Evolutionary conservation across 2,329 filamentous ascomycete genomes (phyloP).

Genomic region (Didymella pinodella): DNA sequence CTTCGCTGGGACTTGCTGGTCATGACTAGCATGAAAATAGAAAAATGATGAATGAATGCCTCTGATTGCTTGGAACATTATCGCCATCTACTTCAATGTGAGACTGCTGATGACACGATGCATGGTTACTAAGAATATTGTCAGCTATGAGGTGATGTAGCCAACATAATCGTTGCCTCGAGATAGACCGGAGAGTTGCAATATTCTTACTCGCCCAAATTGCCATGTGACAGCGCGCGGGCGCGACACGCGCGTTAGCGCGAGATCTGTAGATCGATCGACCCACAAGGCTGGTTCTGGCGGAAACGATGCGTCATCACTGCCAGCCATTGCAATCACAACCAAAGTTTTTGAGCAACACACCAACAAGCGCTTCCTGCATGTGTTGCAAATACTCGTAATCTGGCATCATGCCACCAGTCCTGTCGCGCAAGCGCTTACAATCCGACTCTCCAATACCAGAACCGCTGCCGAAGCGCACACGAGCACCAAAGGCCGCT

Average conservation of each 20-base stretch:
- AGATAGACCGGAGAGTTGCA: not conserved
- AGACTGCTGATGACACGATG: not conserved
- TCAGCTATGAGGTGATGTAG: not conserved
- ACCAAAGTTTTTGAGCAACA: slow-evolving; percentile 2
- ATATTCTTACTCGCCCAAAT: not conserved
- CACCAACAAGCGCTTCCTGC: not conserved
- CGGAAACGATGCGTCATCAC: slow-evolving; percentile 37
- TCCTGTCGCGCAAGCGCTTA: slow-evolving; percentile 71
- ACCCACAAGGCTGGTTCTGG: slow-evolving; percentile 29
- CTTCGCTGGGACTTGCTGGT: slow-evolving; percentile 10
- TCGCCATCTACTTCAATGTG: not conserved
- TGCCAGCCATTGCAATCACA: slow-evolving; percentile 20
- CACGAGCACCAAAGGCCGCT: slow-evolving; percentile 27
- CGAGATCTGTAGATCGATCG: slow-evolving; percentile 27
- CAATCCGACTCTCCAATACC: slow-evolving; percentile 58
- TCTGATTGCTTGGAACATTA: not conserved
- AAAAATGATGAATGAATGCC: not conserved
- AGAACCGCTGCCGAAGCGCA: slow-evolving; percentile 40
- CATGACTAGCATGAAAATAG: slow-evolving; percentile 8
- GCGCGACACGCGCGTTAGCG: slow-evolving; percentile 29
- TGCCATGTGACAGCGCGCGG: slow-evolving; percentile 28
- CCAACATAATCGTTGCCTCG: not conserved
- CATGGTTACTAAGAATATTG: not conserved
- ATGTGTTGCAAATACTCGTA: not conserved
- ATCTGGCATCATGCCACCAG: slow-evolving; percentile 67